Conservation (phyloP, 2,329 filamentous ascomycete species). For the Xylaria sp. region DNA sequence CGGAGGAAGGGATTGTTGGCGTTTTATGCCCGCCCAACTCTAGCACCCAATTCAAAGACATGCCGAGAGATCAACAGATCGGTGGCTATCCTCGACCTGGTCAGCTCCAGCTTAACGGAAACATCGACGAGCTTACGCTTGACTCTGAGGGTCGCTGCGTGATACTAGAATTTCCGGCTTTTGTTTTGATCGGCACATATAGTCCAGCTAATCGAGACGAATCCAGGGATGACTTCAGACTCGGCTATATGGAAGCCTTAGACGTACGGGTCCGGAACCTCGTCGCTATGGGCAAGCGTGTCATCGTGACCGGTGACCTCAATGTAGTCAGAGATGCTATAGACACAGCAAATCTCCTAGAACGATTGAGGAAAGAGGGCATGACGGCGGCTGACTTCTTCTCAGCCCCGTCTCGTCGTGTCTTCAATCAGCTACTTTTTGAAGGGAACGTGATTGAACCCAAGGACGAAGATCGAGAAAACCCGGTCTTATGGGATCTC, state of each 20-base stretch:
- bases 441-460: slow-evolving; percentile 71
- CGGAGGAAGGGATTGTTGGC: slow-evolving; percentile 93
- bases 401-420: slow-evolving; percentile 70
- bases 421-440: slow-evolving; percentile 86
- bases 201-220: slow-evolving; percentile 89
- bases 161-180: slow-evolving; percentile 90
- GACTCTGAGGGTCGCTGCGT: slow-evolving; percentile 94
- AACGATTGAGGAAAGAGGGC: slow-evolving; percentile 72
- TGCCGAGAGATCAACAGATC: slow-evolving; percentile 76
- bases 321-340: slow-evolving; percentile 75
- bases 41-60: slow-evolving; percentile 72
- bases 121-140: slow-evolving; percentile 71
- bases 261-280: slow-evolving; percentile 88
- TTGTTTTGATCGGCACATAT: slow-evolving; percentile 92
- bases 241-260: slow-evolving; percentile 78
- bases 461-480: slow-evolving; percentile 71
- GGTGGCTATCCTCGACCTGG: slow-evolving; percentile 80
- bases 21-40: slow-evolving; percentile 76
- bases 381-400: slow-evolving; percentile 75
- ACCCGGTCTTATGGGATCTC: slow-evolving; percentile 80
- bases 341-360: slow-evolving; percentile 77
- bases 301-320: slow-evolving; percentile 85
- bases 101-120: slow-evolving; percentile 73
- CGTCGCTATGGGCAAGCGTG: slow-evolving; percentile 76
- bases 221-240: slow-evolving; percentile 79